Conservation (phyloP, 257 asterid genomes). For the Asclepias syriaca region DNA sequence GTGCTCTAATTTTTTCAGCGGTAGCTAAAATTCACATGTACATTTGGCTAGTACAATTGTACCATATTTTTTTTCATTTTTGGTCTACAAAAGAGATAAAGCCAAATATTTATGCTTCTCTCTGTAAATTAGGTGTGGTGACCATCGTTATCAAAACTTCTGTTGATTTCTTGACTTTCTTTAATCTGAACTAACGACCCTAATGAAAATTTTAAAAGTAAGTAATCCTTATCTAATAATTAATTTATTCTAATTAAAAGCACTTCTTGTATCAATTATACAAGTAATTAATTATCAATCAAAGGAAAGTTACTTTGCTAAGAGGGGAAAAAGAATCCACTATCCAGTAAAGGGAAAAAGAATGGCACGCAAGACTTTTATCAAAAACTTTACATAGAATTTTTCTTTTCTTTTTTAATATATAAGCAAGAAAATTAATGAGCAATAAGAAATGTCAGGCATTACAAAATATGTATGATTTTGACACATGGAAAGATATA, state of each 20-base stretch:
- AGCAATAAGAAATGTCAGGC: not conserved
- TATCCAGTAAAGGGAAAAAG: no score
- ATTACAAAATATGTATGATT: not conserved
- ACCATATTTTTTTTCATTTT: not conserved
- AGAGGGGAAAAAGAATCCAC: no score
- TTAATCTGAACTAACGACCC: not conserved
- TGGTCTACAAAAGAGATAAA: not conserved
- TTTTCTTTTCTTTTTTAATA: no score
- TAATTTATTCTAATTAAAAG: no score
- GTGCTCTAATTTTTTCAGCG: not conserved
- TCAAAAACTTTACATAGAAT: no score
- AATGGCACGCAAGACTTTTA: no score
- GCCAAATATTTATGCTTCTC: not conserved
- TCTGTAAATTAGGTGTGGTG: constrained; percentile 4
- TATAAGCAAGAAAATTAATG: not conserved
- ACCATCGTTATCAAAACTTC: not conserved
- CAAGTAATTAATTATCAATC: no score
- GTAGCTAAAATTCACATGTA: not conserved
- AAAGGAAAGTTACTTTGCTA: no score
- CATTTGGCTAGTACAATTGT: not conserved
- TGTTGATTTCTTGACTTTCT: not conserved
- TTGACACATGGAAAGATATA: not conserved
- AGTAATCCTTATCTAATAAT: no score
- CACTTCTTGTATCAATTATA: no score
- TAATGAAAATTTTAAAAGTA: no score